phyloP scores from a whole-genome alignment of 305 asterid genomes.

The Plantago lanceolata region DNA sequence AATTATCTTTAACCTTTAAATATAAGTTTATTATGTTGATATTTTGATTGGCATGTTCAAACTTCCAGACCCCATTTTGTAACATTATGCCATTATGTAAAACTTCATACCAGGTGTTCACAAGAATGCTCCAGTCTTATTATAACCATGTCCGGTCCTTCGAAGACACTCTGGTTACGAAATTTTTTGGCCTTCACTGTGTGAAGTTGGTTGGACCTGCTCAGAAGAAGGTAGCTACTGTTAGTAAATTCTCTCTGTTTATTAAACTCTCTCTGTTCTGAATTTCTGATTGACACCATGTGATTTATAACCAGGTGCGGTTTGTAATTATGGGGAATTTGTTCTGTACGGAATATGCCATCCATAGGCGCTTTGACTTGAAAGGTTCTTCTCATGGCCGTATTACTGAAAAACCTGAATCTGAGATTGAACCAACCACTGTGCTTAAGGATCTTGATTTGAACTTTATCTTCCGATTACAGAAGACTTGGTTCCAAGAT shows the following conservation, averaged over 20 bases:
- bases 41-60: neutral
- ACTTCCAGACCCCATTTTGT: neutral
- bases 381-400: constrained; percentile 99
- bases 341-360: constrained; percentile 66
- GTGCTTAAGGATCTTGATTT: constrained; percentile 95
- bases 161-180: constrained; percentile 73
- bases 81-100: constrained; percentile 7
- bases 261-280: neutral
- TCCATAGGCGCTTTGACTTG: constrained; percentile 81
- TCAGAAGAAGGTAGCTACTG: constrained; percentile 81
- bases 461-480: constrained; percentile 71
- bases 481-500: constrained; percentile 65
- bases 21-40: neutral
- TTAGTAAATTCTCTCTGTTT: constrained; percentile 2
- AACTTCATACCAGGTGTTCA: constrained; percentile 52
- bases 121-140: constrained; percentile 85
- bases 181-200: constrained; percentile 83
- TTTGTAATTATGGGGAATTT: constrained; percentile 93
- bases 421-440: constrained; percentile 69
- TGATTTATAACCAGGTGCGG: constrained; percentile 56
- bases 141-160: constrained; percentile 71
- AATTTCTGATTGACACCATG: constrained; percentile 9
- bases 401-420: constrained; percentile 55
- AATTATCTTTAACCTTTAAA: neutral
- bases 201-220: constrained; percentile 82